Base-by-base conservation (phyloP, 2,329 filamentous ascomycete species). In the Epichloe scottii region DNA sequence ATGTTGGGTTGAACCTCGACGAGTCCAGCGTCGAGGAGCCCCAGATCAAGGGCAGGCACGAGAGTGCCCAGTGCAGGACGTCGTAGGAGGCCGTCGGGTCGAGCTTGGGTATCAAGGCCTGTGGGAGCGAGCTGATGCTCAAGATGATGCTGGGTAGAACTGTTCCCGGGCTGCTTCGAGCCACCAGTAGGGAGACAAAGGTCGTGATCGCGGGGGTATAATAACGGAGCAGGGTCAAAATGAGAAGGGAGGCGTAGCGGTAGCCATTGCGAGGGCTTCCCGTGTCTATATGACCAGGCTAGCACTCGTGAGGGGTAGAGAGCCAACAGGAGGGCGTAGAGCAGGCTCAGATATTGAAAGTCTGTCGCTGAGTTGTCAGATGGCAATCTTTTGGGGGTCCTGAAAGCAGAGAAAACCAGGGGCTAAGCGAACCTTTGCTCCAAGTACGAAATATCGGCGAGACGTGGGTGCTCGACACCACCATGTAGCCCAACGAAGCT, bases 181-280 rank as follows among this genome's bases (percentile, higher is more conserved):
- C 79, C 41, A 95, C 74, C 10, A 90, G 82, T 4, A 93, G 71
- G 1, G 89, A 82, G 30, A 93, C 84, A 44, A 90, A 74, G 15
- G 90, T 68, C 1, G 90, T 88, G 33, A 95, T 74, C 2, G 83
- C 68, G 5, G 85, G 91, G 91, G 63, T 96, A 97, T 52, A 96
- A 68, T n/a, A 95, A 74, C 11, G 90, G 88, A 6, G 91, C 91
- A 3, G 89, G 90, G 62, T 97, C 91, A 66, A 96, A 95, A n/a
- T 79, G 76, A 4, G 81, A 71, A 0, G 89, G 89, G 38, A 95
- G 71, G 33, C 63, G 63, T 37, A 83, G 59, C 1, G 72, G 69
- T 33, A 73, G 57, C 52, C 56, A 58, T 30, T 56, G 65, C n/a
- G 66, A 65, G 3, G 72, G 66, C 4, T 56, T 63, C 17, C 66